Evolutionary conservation across 352 stramenopile genomes (phyloP), one percentile per base, ranked within the genome.

Genomic region (Phytophthora sojae): DNA sequence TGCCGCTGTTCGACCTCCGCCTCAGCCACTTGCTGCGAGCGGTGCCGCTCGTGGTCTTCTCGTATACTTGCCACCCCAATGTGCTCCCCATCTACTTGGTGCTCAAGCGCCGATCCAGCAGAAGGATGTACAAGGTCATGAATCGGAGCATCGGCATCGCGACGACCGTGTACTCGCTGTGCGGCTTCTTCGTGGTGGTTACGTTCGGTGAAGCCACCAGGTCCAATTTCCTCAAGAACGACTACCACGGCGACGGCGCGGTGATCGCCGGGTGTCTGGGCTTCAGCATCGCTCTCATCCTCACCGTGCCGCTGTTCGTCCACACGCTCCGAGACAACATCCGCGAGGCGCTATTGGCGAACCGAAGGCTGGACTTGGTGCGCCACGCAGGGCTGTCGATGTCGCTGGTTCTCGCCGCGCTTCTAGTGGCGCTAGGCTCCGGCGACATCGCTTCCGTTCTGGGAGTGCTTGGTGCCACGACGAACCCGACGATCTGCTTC

Each of bases 111-210:
- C 88, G 85, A 2, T 96, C 89, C 12, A 94, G 81, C 52, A 76
- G 69, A 44, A 86, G 90, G 29, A 97, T 96, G 89, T 93, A 91
- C 82, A 97, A 97, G 64, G 87, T 97, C 32, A 91, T 96, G 79
- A 91, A 95, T 61, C 86, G 90, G 47, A 94, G 88, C 67, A 85
- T 97, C 56, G 86, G 80, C 17, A 80, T 96, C 37, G 90, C 88
- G 6, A 88, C 85, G 2, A 67, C 76, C 0, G 83, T 96, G 30
- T 97, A 97, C 69, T 69, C 78, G n/a, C 49, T 96, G 15, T 93
- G 90, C 47, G 85, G 89, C 6, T 79, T 82, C 19, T 96, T 96
- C 66, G 90, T 94, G 29, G 88, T 96, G 62, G 76, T 97, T 58
- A 97, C 90, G 29, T 97, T 97, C 57, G 89, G 89, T 5, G 83